These are phyloP conservation scores for Penstemon davidsonii DNA, from an alignment of 257 asterid species.

Conservation along the genomic window DNA sequence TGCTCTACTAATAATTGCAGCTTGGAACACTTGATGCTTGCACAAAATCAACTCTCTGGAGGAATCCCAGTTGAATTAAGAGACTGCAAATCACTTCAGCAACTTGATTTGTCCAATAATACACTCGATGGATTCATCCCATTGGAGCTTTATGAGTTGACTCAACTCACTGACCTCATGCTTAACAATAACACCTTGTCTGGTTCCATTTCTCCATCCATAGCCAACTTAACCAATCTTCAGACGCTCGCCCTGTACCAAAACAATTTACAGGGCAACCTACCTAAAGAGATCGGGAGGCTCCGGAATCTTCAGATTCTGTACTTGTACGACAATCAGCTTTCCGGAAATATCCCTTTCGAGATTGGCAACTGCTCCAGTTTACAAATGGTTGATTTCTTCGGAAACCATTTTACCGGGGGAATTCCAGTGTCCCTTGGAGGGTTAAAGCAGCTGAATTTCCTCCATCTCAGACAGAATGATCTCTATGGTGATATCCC, in stretches of 20 bases:
- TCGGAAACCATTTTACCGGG: conserved; percentile 72
- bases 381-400: conserved; percentile 79
- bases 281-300: conserved; percentile 78
- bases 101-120: conserved; percentile 82
- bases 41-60: conserved; percentile 63
- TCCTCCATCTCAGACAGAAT: conserved; percentile 80
- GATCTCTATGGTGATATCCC: conserved; percentile 82
- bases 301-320: conserved; percentile 65
- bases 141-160: conserved; percentile 58
- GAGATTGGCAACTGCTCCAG: conserved; percentile 79
- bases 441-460: conserved; percentile 56
- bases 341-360: conserved; percentile 70
- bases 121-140: conserved; percentile 72
- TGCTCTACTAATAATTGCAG: conserved; percentile 51
- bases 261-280: conserved; percentile 53
- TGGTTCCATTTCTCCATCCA: conserved; percentile 59
- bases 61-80: conserved; percentile 54
- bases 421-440: conserved; percentile 68
- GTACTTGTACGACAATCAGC: conserved; percentile 69
- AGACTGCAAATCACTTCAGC: conserved; percentile 55
- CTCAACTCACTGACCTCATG: conserved; percentile 61
- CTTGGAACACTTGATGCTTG: conserved; percentile 58
- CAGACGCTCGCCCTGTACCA: conserved; percentile 69
- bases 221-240: conserved; percentile 64
- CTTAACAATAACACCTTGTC: conserved; percentile 76